A percentile compares a stretch with the other conserved stretches of the same genome.
Conservation (phyloP, 306 rosid species). For the Malus asiatica region DNA sequence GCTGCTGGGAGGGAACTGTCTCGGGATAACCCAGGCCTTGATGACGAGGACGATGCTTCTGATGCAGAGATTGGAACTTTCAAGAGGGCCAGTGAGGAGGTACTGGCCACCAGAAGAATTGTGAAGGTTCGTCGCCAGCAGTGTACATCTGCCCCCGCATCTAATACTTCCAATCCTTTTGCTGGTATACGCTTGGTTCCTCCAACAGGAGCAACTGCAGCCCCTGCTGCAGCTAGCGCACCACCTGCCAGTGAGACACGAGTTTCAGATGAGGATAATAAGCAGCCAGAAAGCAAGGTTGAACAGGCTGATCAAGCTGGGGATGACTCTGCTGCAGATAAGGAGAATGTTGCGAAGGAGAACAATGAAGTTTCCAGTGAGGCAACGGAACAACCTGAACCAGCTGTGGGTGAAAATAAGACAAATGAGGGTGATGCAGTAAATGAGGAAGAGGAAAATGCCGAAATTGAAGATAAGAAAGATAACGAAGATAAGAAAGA, state of each 20-base stretch:
- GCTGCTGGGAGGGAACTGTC: constrained; percentile 87
- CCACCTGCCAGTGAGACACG: constrained; percentile 1
- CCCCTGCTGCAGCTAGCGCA: constrained; percentile 27
- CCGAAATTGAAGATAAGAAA: constrained; percentile 24
- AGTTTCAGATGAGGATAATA: constrained; percentile 22
- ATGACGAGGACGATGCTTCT: constrained; percentile 65
- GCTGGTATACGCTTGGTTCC: constrained; percentile 65
- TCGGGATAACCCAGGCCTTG: constrained; percentile 68
- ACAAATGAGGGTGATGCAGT: constrained; percentile 1
- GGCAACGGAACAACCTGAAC: constrained; percentile 19
- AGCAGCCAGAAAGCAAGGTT: constrained; percentile 31
- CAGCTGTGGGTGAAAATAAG: constrained; percentile 14
- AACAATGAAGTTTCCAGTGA: constrained; percentile 14
- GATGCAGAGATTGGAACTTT: constrained; percentile 71
- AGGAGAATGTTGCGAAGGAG: constrained; percentile 23
- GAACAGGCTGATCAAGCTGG: constrained; percentile 20
- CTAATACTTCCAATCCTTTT: constrained; percentile 79
- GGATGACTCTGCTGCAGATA: constrained; percentile 29
- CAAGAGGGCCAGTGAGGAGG: constrained; percentile 88
- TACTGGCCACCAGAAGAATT: constrained; percentile 77
- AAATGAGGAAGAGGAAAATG: constrained; percentile 20
- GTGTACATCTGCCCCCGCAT: constrained; percentile 41
- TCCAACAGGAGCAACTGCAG: constrained; percentile 30
- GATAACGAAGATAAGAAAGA: constrained; percentile 30
- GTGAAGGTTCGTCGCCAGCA: constrained; percentile 77